Base-by-base conservation (phyloP, 352 stramenopile genomes). In the Phytophthora palmivora region DNA sequence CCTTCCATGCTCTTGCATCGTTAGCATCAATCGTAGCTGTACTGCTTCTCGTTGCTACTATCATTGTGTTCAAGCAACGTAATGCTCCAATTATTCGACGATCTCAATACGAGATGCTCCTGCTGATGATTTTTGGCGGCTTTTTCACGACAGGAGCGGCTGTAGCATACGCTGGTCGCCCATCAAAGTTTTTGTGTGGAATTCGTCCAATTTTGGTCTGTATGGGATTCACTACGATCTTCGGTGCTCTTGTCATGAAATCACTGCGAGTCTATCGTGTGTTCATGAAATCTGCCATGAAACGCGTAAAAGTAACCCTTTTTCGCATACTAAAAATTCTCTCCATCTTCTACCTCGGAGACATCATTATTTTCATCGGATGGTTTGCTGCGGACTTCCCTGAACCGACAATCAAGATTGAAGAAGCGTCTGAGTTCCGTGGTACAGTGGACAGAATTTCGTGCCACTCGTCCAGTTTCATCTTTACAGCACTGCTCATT, bases 191-290 rank as follows among this genome's bases (percentile, higher is more conserved):
- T 3, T 42, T 84, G 0, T 87, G 78, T 32, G 63, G 46, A 6
- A 28, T 55, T 22, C 78, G 73, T 4, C 78, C 73, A 0, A 21
- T 82, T 0, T 26, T 82, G 8, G 15, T 76, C 4, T 84, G 52
- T 0, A 22, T 81, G 10, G 75, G 70, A 0, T 85, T 82, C 50
- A 80, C 75, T 4, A 63, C 70, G 6, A 70, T 80, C 1, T 87
- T 85, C 36, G 70, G 72, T 1, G 43, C 73, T 6, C 58, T 87
- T 3, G 28, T 83, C 16, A 69, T 82, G 4, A 87, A 87, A 49
- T 85, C 72, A 0, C 41, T 86, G 1, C 75, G 75, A 0, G 80
- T 89, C 0, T 89, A 89, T 56, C 72, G 76, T 9, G 64, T 88
- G 7, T 87, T 88, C 59, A 55, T 82, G 55, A 41, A 43, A 7